These are phyloP conservation scores for Beauveria australis DNA, from an alignment of 2,329 filamentous ascomycete genomes.

Conservation along the genomic window DNA sequence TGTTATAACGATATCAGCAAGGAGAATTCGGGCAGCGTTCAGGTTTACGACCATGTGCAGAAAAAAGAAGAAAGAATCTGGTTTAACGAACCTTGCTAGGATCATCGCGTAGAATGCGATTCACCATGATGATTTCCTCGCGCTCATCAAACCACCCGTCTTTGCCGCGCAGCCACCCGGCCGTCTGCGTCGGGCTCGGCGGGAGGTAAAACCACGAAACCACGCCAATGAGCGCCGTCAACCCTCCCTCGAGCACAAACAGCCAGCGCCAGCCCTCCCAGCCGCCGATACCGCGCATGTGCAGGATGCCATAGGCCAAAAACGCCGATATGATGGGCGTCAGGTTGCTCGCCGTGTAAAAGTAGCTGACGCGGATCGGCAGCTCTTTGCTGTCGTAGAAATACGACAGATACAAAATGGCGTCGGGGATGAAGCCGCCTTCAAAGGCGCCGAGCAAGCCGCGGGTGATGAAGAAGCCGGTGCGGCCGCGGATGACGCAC, in stretches of 20 bases:
- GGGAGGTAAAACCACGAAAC: conserved; percentile 49
- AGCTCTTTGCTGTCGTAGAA: conserved; percentile 35
- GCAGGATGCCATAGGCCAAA: conserved; percentile 31
- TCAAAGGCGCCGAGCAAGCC: conserved; percentile 27
- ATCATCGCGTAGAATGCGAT: conserved; percentile 50
- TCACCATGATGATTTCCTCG: conserved; percentile 54
- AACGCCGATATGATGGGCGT: conserved; percentile 32
- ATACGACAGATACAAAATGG: conserved; percentile 34
- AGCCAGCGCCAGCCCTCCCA: conserved; percentile 39
- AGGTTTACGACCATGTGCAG: no score
- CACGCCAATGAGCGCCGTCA: conserved; percentile 41
- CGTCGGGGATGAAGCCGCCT: conserved; percentile 33
- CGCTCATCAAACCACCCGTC: conserved; percentile 53
- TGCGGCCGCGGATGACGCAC: conserved; percentile 8
- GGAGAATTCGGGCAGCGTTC: background rate
- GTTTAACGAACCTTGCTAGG: conserved; percentile 34
- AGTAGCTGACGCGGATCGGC: conserved; percentile 30
- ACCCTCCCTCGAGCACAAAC: conserved; percentile 45
- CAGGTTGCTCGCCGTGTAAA: conserved; percentile 32
- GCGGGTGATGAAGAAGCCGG: conserved; percentile 18
- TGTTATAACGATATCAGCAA: background rate
- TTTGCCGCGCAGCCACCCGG: conserved; percentile 41
- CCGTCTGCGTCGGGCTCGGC: conserved; percentile 39
- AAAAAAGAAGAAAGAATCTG: no score
- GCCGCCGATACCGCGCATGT: conserved; percentile 29